Percentiles rank a stretch among this genome's conserved stretches.
phyloP scores from a whole-genome alignment of 345 rosid species.

The Litchi chinensis region DNA sequence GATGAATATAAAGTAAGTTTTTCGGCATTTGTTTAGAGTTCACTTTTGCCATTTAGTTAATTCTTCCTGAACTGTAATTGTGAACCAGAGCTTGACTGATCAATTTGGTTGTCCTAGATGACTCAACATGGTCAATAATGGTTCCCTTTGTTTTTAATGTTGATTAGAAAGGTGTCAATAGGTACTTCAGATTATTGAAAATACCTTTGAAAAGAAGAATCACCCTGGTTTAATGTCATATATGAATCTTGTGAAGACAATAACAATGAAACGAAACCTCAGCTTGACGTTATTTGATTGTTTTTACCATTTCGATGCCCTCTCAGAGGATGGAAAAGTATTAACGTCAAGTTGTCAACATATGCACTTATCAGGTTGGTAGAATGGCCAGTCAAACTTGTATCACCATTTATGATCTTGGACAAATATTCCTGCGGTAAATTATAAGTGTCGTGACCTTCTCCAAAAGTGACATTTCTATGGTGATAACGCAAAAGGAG shows the following conservation, averaged over 20 bases:
- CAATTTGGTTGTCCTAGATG: neutral
- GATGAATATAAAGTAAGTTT: neutral
- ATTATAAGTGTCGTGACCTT: neutral
- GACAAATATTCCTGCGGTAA: neutral
- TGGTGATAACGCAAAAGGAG: neutral
- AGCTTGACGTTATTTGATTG: neutral
- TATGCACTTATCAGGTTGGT: neutral
- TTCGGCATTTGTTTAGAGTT: neutral
- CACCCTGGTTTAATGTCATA: neutral
- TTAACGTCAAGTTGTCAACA: neutral
- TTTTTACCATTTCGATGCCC: neutral
- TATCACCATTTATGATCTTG: neutral
- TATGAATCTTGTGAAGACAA: neutral
- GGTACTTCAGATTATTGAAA: neutral
- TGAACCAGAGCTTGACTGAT: neutral
- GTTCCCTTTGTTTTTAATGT: neutral
- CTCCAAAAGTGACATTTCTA: neutral
- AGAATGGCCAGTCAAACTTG: neutral
- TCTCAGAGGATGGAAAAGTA: neutral
- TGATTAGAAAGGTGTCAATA: neutral
- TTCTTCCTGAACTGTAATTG: neutral
- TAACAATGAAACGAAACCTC: neutral
- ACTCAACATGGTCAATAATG: neutral
- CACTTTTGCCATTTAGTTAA: neutral
- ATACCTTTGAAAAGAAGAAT: neutral